Evolutionary conservation across 352 stramenopile genomes (phyloP).

Genomic region (Lagenidium giganteum): DNA sequence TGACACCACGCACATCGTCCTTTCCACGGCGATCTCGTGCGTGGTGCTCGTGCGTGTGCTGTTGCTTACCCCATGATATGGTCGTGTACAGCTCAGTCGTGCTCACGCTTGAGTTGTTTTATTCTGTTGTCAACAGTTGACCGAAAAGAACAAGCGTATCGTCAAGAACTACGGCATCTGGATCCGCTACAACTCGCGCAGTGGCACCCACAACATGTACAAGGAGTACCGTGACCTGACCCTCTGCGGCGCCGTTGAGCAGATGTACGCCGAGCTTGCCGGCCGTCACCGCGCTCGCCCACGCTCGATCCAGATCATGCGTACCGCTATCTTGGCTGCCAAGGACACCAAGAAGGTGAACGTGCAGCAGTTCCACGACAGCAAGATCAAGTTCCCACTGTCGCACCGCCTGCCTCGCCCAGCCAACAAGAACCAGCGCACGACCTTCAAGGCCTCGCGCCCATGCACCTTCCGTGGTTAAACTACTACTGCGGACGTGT

Average conservation of each 20-base stretch:
- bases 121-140: slow-evolving; percentile 76
- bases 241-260: slow-evolving; percentile 95
- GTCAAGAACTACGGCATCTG: slow-evolving; percentile 99
- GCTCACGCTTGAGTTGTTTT: slow-evolving; percentile 10
- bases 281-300: slow-evolving; percentile 94
- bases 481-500: slow-evolving; percentile 26
- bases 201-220: slow-evolving; percentile 99
- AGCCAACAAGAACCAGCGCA: slow-evolving; percentile 91
- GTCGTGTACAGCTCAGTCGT: too few relatives aligned
- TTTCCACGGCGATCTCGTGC: too few relatives aligned
- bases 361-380: slow-evolving; percentile 95
- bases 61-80: too few relatives aligned
- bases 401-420: slow-evolving; percentile 91
- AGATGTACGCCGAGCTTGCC: slow-evolving; percentile 98
- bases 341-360: slow-evolving; percentile 94
- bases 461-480: slow-evolving; percentile 97
- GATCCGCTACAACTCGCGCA: slow-evolving; percentile 98
- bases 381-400: slow-evolving; percentile 96
- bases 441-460: slow-evolving; percentile 92
- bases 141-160: slow-evolving; percentile 96
- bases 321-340: slow-evolving; percentile 90
- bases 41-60: too few relatives aligned
- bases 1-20: too few relatives aligned
- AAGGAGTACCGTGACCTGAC: slow-evolving; percentile 99
- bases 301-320: slow-evolving; percentile 99